A percentile compares a stretch with the other conserved stretches of the same genome.
These are phyloP conservation scores for Bolboschoenoplectus hybrid DNA, from an alignment of 202 grass and related monocot genomes.

Conservation along the genomic window DNA sequence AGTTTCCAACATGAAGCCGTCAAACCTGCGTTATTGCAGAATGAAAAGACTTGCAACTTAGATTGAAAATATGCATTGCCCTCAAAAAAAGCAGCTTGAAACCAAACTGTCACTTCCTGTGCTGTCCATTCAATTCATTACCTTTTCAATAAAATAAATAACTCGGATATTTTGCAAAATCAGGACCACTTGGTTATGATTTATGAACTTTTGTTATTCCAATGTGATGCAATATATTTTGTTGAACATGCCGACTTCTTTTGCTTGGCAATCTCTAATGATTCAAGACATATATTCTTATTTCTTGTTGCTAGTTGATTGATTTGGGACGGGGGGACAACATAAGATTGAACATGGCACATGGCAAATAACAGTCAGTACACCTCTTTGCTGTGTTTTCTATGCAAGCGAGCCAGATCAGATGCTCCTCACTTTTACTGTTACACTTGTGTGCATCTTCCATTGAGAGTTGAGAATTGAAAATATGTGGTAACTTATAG, in stretches of 20 bases:
- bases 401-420: neutral
- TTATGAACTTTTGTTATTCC: neutral
- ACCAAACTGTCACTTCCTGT: slow-evolving; percentile 8
- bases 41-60: slow-evolving; percentile 20
- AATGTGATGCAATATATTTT: slow-evolving; percentile 6
- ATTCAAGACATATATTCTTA: neutral
- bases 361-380: neutral
- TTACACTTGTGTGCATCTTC: neutral
- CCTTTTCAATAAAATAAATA: neutral
- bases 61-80: neutral
- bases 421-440: neutral
- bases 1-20: neutral
- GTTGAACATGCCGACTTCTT: neutral
- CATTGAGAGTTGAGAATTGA: neutral
- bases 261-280: neutral
- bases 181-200: neutral
- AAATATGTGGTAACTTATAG: neutral
- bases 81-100: slow-evolving; percentile 13
- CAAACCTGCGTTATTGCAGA: slow-evolving; percentile 1
- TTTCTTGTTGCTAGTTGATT: slow-evolving; percentile 3
- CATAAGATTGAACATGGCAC: slow-evolving; percentile 21
- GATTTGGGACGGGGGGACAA: neutral
- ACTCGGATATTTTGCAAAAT: neutral
- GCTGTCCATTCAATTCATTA: neutral
- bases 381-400: neutral